phyloP scores from a whole-genome alignment of 2,329 filamentous ascomycete species.

The Nemania sp. region DNA sequence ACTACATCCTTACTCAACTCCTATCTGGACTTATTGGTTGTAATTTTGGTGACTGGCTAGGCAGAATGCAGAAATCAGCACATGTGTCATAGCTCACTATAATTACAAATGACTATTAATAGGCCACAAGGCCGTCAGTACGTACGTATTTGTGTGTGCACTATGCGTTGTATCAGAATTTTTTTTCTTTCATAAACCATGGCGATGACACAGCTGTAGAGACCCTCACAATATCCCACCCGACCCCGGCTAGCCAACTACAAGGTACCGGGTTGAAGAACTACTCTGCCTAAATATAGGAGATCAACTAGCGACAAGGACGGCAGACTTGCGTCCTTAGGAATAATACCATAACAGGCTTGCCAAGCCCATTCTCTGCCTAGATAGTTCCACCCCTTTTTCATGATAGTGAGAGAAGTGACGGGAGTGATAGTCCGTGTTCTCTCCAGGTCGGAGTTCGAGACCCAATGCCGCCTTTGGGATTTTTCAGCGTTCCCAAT shows the following conservation, averaged over 20 bases:
- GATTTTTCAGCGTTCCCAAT: conserved; percentile 4
- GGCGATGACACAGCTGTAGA: conserved; percentile 7
- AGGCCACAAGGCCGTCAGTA: neutral
- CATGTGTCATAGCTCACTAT: too few relatives aligned
- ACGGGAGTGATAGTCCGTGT: conserved; percentile 4
- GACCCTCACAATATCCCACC: neutral
- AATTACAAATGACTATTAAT: neutral
- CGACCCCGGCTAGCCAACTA: too few relatives aligned
- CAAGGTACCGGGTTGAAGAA: neutral
- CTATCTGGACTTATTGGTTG: too few relatives aligned
- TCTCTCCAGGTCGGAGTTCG: neutral
- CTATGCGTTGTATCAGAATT: conserved; percentile 18
- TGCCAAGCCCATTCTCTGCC: conserved; percentile 20
- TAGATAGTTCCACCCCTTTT: conserved; percentile 7
- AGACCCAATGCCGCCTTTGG: conserved; percentile 19
- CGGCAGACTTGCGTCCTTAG: neutral
- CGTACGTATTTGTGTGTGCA: neutral
- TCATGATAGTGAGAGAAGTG: conserved; percentile 4
- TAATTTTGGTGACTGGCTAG: too few relatives aligned
- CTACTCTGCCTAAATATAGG: conserved; percentile 15
- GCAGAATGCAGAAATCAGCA: too few relatives aligned
- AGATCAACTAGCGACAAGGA: conserved; percentile 15
- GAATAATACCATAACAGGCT: conserved; percentile 12
- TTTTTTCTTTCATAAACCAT: conserved; percentile 15
- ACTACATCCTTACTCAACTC: too few relatives aligned